A percentile compares a stretch with the other conserved stretches of the same genome.
These are phyloP conservation scores for Botryotinia narcissicola DNA, from an alignment of 2,329 filamentous ascomycete species.

Conservation along the genomic window DNA sequence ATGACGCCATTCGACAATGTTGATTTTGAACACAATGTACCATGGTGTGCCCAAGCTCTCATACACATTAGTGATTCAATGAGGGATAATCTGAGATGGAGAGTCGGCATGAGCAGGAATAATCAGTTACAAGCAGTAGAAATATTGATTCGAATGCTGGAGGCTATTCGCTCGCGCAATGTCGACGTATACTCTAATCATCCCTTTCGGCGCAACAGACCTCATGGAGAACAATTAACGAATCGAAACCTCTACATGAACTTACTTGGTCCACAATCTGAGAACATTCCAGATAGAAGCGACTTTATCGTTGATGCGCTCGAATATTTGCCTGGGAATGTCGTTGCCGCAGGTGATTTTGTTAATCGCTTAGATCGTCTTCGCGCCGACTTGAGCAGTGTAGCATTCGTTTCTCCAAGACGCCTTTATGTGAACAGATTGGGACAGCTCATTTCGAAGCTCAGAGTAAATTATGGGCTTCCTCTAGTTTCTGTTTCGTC, in stretches of 20 bases:
- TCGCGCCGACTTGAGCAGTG: background rate
- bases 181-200: conserved; percentile 29
- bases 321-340: conserved; percentile 32
- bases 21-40: conserved; percentile 27
- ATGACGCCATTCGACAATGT: conserved; percentile 4
- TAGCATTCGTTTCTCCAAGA: conserved; percentile 9
- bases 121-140: conserved; percentile 30
- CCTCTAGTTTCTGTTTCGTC: background rate
- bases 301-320: conserved; percentile 34
- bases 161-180: conserved; percentile 32
- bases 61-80: conserved; percentile 33
- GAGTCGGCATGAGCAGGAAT: conserved; percentile 26
- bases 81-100: conserved; percentile 24
- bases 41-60: conserved; percentile 33
- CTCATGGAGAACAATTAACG: conserved; percentile 29
- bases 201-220: conserved; percentile 26
- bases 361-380: conserved; percentile 22
- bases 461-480: conserved; percentile 6
- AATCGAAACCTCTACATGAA: conserved; percentile 35
- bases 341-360: conserved; percentile 30
- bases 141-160: conserved; percentile 31
- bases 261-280: conserved; percentile 31
- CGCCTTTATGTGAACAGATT: conserved; percentile 16
- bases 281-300: conserved; percentile 24
- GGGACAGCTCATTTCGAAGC: conserved; percentile 1